phyloP scores from a whole-genome alignment of 2,329 filamentous ascomycete species.

The Cladobotryum protrusum region DNA sequence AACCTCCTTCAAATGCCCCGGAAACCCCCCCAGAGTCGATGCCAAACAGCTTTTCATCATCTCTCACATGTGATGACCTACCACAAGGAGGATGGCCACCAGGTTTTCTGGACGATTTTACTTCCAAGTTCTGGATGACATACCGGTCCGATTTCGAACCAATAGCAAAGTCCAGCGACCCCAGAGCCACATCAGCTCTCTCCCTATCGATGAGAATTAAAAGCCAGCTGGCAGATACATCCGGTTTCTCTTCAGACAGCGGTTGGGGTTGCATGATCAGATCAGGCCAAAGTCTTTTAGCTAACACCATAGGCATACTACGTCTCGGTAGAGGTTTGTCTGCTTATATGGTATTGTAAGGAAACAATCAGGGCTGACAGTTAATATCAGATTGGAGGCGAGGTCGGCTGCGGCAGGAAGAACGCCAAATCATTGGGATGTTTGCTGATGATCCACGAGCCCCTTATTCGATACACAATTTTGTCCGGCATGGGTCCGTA shows the following conservation, averaged over 20 bases:
- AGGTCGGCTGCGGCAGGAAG: constrained; percentile 49
- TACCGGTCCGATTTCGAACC: constrained; percentile 81
- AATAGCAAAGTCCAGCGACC: constrained; percentile 73
- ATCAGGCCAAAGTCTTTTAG: constrained; percentile 86
- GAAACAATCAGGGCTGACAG: constrained; percentile 8
- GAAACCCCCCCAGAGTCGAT: constrained; percentile 44
- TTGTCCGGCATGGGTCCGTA: constrained; percentile 79
- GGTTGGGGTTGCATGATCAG: constrained; percentile 99
- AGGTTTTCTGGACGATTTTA: constrained; percentile 84
- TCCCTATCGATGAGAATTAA: constrained; percentile 81
- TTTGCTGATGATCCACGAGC: constrained; percentile 85
- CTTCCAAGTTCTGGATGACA: constrained; percentile 92
- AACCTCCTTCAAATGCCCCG: constrained; percentile 24
- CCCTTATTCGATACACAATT: constrained; percentile 91
- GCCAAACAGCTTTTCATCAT: constrained; percentile 47
- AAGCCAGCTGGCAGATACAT: constrained; percentile 69
- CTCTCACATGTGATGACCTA: constrained; percentile 42
- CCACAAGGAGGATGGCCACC: constrained; percentile 67
- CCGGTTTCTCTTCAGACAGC: constrained; percentile 84
- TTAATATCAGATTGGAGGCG: constrained; percentile 63
- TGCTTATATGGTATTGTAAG: background rate
- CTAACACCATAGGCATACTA: constrained; percentile 71
- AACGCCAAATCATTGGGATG: constrained; percentile 65
- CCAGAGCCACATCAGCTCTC: constrained; percentile 63
- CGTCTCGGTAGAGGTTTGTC: constrained; percentile 69